Base-by-base conservation (phyloP, 2,329 filamentous ascomycete genomes). In the Kalmusia sp. region DNA sequence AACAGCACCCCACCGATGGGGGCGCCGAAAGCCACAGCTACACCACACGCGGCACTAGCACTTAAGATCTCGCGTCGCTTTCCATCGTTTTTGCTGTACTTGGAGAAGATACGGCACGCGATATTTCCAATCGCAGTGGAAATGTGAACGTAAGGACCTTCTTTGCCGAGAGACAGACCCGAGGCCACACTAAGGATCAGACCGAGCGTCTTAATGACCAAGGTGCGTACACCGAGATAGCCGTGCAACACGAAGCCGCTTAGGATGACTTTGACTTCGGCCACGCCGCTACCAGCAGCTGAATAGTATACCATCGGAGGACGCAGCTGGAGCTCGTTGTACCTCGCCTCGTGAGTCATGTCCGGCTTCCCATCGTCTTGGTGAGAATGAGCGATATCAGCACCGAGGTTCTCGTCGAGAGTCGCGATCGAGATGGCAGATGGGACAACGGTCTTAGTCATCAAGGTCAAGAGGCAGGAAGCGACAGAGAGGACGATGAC, bases 241-340 rank as follows among this genome's bases (percentile, higher is more conserved):
- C 95, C 93, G 79, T 98, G 95, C 50, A 99, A 80, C 50, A 99
- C 93, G 68, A 98, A 99, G 5, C 95, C 95, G 66, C 92, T 97
- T n/a, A 98, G 84, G 53, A 98, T 98, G 54, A 98, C 95, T 60
- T 95, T 93, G 51, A 98, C 93, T 77, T 99, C 95, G 6, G 95
- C 95, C 11, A 99, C 95, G 64, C 95, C 95, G 75, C 92, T 96
- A 43, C 95, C 95, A 35, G 93, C 93, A 53, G 93, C 95, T 6
- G 95, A 93, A 73, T 97, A 99, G 75, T 96, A 99, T 4, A 93
- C 84, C 88, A 96, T 96, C 1, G 91, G 90, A 2, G 88, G 84
- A 0, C 79, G 74, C 2, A 67, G 52, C 15, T 73, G 68, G 25
- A 73, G 71, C 51, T 76, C 72, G 57, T 65, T 68, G 64, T 68